Base-by-base conservation (phyloP, 345 rosid genomes). In the Lumnitzera littorea region DNA sequence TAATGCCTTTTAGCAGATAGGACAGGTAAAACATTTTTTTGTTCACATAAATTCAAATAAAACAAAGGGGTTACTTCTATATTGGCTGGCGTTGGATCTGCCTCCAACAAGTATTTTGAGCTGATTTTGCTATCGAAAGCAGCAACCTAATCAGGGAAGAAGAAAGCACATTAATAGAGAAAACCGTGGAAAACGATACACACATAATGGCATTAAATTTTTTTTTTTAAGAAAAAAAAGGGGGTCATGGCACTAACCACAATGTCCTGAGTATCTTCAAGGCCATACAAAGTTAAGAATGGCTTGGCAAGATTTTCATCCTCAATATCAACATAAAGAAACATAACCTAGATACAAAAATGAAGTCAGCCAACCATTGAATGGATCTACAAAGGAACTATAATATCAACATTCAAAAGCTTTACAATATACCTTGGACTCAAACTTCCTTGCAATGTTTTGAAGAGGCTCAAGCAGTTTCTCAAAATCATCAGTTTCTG, bases 231-330 rank as follows among this genome's bases (percentile, higher is more conserved):
- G 25, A 43, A 27, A 64, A 59, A 20, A 20, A 20, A 20, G 20
- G 20, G 50, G 17, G 60, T 46, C 17, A 13, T 49, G 58, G 62
- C 49, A 67, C 91, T 69, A 60, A 91, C 98, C 84, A 82, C 74
- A 7, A 76, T 74, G 52, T 77, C 67, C 48, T 80, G 70, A 46
- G 90, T 60, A 53, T 80, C 84, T 77, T 91, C 90, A 55, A 88
- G 80, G 58, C 98, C 96, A 55, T 78, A 81, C 55, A 91, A 70
- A 61, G 88, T 84, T 70, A 91, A 80, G 82, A 84, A 86, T 62
- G 96, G 91, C 78, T 86, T 88, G 49, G 98, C 98, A 43, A 78
- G 80, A 76, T 91, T 83, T 72, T 86, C 91, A 50, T 88, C 88
- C 16, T 70, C 36, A 24, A 81, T 78, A 71, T 88, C 90, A n/a